Percentiles rank a stretch among this genome's conserved stretches.
These are phyloP conservation scores for Umbelopsis sp. DNA, from an alignment of 192 early-diverging fungal genomes.

Conservation along the genomic window DNA sequence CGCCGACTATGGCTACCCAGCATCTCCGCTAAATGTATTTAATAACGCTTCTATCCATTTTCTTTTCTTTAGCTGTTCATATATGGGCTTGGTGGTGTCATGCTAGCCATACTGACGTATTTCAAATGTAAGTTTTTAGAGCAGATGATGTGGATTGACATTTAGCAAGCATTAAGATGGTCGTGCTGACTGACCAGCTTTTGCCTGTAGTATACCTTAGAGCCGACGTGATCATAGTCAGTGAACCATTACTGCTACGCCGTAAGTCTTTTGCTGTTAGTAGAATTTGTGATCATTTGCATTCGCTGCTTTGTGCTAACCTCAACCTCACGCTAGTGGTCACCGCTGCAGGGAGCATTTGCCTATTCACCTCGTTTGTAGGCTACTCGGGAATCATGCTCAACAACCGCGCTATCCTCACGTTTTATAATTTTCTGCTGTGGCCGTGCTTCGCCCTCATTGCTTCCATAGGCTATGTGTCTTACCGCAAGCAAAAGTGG, in stretches of 20 bases:
- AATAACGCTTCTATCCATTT: too few relatives aligned
- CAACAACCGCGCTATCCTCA: conserved; percentile 47
- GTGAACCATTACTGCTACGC: conserved; percentile 29
- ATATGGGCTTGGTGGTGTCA: conserved; percentile 1
- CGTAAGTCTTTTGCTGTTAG: conserved; percentile 22
- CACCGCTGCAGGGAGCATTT: conserved; percentile 38
- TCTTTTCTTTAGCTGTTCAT: neutral
- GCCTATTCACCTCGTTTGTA: conserved; percentile 39
- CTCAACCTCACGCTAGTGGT: conserved; percentile 37
- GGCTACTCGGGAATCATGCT: conserved; percentile 53
- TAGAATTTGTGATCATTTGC: conserved; percentile 26
- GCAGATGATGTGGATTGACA: neutral
- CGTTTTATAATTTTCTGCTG: conserved; percentile 46
- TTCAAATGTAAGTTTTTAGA: conserved; percentile 33
- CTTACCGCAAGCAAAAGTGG: conserved; percentile 43
- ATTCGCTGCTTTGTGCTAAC: conserved; percentile 19
- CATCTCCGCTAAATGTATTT: neutral
- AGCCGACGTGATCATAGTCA: conserved; percentile 38
- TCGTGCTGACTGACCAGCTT: neutral
- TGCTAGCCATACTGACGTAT: conserved; percentile 18
- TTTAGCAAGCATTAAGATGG: neutral
- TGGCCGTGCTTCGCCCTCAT: conserved; percentile 53
- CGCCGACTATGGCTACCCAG: neutral
- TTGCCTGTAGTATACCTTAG: conserved; percentile 30
- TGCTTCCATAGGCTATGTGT: conserved; percentile 49